A percentile compares a stretch with the other conserved stretches of the same genome.
Conservation (phyloP, 2,329 filamentous ascomycete species). For the Fusarium goolgardi region DNA sequence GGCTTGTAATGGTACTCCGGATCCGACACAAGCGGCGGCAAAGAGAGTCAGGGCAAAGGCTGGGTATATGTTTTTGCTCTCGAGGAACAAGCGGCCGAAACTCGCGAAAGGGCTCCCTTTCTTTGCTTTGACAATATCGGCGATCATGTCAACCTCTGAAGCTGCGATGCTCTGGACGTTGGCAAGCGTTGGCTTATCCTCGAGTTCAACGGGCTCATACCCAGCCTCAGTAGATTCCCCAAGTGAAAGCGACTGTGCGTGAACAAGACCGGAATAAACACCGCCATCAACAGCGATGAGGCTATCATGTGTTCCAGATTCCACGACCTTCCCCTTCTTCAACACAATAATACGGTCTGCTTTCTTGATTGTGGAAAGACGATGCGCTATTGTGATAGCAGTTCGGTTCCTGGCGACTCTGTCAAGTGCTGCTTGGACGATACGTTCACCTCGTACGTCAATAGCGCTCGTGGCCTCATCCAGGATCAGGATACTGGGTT, state of each 20-base stretch:
- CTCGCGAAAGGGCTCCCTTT: conserved; percentile 61
- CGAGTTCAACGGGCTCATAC: conserved; percentile 53
- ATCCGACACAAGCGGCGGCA: conserved; percentile 57
- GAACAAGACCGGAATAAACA: conserved; percentile 75
- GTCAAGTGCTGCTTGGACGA: conserved; percentile 74
- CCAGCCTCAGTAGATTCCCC: conserved; percentile 58
- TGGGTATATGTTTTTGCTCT: conserved; percentile 64
- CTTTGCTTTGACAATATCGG: conserved; percentile 45
- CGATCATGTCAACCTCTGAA: conserved; percentile 49
- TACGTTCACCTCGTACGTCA: conserved; percentile 64
- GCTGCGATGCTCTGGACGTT: conserved; percentile 60
- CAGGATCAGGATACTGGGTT: conserved; percentile 77
- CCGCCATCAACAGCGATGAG: conserved; percentile 71
- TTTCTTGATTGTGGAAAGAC: conserved; percentile 79
- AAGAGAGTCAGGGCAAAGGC: conserved; percentile 63
- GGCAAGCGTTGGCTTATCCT: conserved; percentile 55
- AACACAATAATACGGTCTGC: conserved; percentile 84
- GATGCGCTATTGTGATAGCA: conserved; percentile 79
- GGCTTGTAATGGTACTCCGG: conserved; percentile 63
- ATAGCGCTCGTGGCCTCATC: conserved; percentile 81
- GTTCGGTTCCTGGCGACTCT: conserved; percentile 71
- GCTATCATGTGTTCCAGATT: conserved; percentile 80
- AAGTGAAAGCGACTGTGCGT: conserved; percentile 69
- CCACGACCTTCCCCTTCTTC: conserved; percentile 75
- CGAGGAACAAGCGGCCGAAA: conserved; percentile 67